A percentile compares a stretch with the other conserved stretches of the same genome.
phyloP scores from a whole-genome alignment of 805 yeast genomes.

The Ogataea wickerhamii region DNA sequence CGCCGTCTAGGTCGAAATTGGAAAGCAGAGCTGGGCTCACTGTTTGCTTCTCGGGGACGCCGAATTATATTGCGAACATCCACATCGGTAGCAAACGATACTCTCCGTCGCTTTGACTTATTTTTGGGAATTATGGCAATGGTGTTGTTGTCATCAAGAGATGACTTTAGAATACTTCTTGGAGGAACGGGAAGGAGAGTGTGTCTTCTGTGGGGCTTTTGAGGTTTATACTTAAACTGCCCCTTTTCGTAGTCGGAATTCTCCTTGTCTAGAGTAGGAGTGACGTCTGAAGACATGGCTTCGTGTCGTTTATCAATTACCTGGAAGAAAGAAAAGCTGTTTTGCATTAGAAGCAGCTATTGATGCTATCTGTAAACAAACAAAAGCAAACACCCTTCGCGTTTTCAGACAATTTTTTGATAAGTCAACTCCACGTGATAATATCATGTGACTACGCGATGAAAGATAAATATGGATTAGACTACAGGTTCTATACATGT shows the following conservation, averaged over 20 bases:
- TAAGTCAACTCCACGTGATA: too few relatives aligned
- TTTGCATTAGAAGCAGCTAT: too few relatives aligned
- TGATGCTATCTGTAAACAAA: too few relatives aligned
- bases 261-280: conserved; percentile 10
- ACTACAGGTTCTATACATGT: conserved; percentile 34
- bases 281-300: conserved; percentile 4
- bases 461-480: too few relatives aligned
- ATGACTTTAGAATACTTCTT: conserved; percentile 38
- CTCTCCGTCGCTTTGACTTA: conserved; percentile 44
- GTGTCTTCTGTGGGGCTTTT: conserved; percentile 28
- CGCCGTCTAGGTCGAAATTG: conserved; percentile 26
- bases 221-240: conserved; percentile 8
- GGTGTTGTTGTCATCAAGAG: conserved; percentile 32
- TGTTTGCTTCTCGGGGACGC: conserved; percentile 35
- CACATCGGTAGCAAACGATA: conserved; percentile 75
- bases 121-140: conserved; percentile 35
- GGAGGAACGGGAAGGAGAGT: conserved; percentile 33
- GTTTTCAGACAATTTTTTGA: too few relatives aligned
- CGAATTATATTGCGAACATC: conserved; percentile 50
- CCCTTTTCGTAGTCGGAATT: conserved; percentile 7
- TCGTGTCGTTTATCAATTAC: too few relatives aligned
- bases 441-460: too few relatives aligned
- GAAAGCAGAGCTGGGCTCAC: conserved; percentile 3
- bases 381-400: too few relatives aligned
- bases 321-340: too few relatives aligned